Evolutionary conservation across 73 alveolate species (phyloP).

Genomic region (Uronychia binucleata): DNA sequence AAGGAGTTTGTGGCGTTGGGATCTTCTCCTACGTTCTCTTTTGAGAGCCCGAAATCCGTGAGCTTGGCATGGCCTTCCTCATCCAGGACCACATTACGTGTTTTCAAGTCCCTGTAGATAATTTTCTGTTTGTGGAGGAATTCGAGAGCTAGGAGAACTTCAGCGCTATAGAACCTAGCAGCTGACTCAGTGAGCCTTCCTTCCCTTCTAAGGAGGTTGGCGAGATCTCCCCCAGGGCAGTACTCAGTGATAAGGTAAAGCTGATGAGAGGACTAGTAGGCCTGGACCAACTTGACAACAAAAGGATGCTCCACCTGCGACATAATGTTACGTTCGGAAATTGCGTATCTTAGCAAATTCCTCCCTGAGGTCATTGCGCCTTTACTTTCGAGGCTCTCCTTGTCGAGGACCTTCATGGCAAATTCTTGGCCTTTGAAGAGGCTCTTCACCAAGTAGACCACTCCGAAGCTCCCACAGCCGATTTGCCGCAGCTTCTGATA

Average conservation of each 20-base stretch:
- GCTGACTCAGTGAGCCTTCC: conserved; percentile 46
- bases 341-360: conserved; percentile 20
- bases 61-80: conserved; percentile 87
- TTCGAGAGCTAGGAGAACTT: conserved; percentile 72
- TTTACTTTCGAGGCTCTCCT: conserved; percentile 30
- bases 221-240: conserved; percentile 73
- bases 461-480: no score
- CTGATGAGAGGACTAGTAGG: conserved; percentile 62
- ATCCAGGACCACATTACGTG: conserved; percentile 80
- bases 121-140: conserved; percentile 74
- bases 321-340: conserved; percentile 42
- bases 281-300: conserved; percentile 48
- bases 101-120: conserved; percentile 77
- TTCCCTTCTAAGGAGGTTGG: conserved; percentile 46
- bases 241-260: conserved; percentile 58
- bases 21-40: conserved; percentile 65
- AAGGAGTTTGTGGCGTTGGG: no score
- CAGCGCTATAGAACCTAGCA: conserved; percentile 65
- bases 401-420: conserved; percentile 45
- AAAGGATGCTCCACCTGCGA: conserved; percentile 61
- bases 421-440: background rate
- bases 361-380: conserved; percentile 44
- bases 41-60: conserved; percentile 92
- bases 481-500: no score
- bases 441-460: conserved; percentile 34